These are phyloP conservation scores for Penicillium expansum DNA, from an alignment of 2,329 filamentous ascomycete species.

Conservation along the genomic window DNA sequence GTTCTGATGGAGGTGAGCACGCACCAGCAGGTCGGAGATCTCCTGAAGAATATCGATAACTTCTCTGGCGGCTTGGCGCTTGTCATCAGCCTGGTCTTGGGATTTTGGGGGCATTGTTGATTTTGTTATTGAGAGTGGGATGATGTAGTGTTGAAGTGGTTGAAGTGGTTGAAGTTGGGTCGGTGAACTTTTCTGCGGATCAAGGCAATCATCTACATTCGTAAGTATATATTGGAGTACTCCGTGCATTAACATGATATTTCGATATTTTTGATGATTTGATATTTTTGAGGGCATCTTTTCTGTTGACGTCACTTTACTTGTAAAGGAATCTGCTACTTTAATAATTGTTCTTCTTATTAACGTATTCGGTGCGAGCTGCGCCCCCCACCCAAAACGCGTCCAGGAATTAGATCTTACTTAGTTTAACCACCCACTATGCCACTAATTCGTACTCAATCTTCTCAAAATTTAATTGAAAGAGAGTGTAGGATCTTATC, in stretches of 20 bases:
- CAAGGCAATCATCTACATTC: not conserved
- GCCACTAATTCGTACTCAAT: no score
- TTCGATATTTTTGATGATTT: no score
- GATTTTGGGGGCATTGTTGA: constrained; percentile 37
- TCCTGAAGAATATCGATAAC: constrained; percentile 53
- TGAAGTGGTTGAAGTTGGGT: constrained; percentile 5
- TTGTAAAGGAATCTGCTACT: not conserved
- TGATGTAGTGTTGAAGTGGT: no score
- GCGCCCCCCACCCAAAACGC: no score
- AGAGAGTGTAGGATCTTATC: no score
- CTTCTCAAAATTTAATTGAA: no score
- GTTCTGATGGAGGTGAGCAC: constrained; percentile 12
- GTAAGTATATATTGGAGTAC: not conserved
- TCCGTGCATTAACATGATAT: not conserved
- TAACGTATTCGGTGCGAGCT: no score
- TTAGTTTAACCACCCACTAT: no score
- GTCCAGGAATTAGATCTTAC: no score
- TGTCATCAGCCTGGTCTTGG: constrained; percentile 40
- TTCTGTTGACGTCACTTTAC: no score
- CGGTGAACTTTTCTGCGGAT: not conserved
- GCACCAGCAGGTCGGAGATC: constrained; percentile 48
- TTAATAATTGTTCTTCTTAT: not conserved
- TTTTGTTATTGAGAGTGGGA: not conserved
- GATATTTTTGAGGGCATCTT: no score
- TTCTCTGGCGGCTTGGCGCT: constrained; percentile 50